A percentile compares a stretch with the other conserved stretches of the same genome.
phyloP scores from a whole-genome alignment of 345 rosid species.

The Crucihimalaya himalaica region DNA sequence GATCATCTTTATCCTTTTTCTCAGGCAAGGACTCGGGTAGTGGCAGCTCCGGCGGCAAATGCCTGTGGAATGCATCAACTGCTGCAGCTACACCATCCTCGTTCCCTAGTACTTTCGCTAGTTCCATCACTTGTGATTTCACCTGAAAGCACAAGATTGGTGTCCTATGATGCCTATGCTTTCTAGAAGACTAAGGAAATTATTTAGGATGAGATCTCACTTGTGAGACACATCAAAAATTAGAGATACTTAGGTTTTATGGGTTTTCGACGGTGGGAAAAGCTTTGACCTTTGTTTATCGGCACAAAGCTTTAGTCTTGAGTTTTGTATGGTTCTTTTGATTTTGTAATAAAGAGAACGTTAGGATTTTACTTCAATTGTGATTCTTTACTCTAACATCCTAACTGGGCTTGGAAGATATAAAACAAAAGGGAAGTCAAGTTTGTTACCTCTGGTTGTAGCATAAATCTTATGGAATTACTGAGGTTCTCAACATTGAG shows the following conservation, averaged over 20 bases:
- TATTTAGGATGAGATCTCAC: not conserved
- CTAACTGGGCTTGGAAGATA: not conserved
- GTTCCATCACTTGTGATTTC: constrained; percentile 64
- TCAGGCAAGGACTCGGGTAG: constrained; percentile 44
- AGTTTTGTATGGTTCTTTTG: not conserved
- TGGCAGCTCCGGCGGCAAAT: constrained; percentile 77
- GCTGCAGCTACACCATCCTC: constrained; percentile 96
- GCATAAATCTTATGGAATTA: constrained; percentile 81
- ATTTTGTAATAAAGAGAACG: not conserved
- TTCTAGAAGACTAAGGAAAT: no score
- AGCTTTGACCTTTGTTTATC: no score
- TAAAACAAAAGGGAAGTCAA: not conserved
- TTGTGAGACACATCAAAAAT: not conserved
- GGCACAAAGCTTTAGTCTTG: not conserved
- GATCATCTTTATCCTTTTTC: constrained; percentile 45
- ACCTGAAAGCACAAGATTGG: constrained; percentile 51
- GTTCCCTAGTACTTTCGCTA: constrained; percentile 75
- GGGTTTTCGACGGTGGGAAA: no score
- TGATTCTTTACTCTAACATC: not conserved
- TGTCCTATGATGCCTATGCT: constrained; percentile 1
- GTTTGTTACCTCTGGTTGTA: constrained; percentile 76
- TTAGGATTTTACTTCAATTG: not conserved
- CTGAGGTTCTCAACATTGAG: constrained; percentile 81
- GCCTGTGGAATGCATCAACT: constrained; percentile 86
- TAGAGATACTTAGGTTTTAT: not conserved